Evolutionary conservation across 371 early-diverging fungal species (phyloP).

Genomic region (Zopfochytrium polystomum): DNA sequence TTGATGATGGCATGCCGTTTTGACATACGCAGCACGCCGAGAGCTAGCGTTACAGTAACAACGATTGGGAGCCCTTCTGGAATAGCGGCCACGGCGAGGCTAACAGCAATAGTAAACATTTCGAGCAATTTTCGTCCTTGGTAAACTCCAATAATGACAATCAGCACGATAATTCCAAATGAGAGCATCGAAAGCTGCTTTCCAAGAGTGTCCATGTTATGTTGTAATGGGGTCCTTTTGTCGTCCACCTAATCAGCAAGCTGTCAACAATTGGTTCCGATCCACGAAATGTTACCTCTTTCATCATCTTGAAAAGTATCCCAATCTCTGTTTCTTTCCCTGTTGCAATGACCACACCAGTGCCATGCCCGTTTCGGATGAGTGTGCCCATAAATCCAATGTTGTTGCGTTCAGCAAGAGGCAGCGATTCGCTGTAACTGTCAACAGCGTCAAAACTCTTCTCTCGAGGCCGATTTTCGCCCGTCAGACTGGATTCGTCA

Average conservation of each 20-base stretch:
- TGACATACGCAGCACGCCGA: slow-evolving; percentile 89
- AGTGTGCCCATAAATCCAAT: slow-evolving; percentile 88
- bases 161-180: slow-evolving; percentile 83
- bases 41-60: slow-evolving; percentile 85
- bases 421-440: slow-evolving; percentile 46
- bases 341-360: slow-evolving; percentile 81
- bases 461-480: slow-evolving; percentile 77
- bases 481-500: slow-evolving; percentile 86
- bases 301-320: slow-evolving; percentile 78
- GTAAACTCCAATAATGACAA: slow-evolving; percentile 81
- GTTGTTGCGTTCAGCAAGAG: slow-evolving; percentile 74
- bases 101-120: slow-evolving; percentile 92
- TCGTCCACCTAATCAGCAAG: slow-evolving; percentile 58
- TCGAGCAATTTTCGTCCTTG: slow-evolving; percentile 87
- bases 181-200: slow-evolving; percentile 81
- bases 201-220: slow-evolving; percentile 83
- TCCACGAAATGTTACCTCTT: slow-evolving; percentile 52
- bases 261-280: neutral
- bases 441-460: slow-evolving; percentile 62
- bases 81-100: slow-evolving; percentile 91
- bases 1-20: slow-evolving; percentile 83
- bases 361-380: slow-evolving; percentile 73
- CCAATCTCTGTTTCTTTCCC: slow-evolving; percentile 86
- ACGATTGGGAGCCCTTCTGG: slow-evolving; percentile 94
- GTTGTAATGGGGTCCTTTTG: slow-evolving; percentile 79